phyloP scores from a whole-genome alignment of 441 rosid genomes.

The Breynia disticha region DNA sequence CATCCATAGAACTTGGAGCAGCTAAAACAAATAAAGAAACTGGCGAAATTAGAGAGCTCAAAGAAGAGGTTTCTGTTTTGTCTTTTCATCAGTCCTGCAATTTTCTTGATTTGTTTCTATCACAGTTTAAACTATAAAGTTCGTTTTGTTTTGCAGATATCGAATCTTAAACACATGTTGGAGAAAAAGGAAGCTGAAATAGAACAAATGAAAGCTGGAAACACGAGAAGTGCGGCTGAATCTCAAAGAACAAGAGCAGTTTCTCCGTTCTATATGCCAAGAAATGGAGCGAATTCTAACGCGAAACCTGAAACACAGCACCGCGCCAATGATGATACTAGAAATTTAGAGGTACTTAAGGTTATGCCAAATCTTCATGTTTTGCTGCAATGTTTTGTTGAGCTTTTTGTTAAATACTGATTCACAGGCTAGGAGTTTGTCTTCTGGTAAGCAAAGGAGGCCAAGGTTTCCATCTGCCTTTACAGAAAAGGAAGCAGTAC shows the following conservation, averaged over 20 bases:
- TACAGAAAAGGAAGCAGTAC: slow-evolving; percentile 46
- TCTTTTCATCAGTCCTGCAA: not conserved
- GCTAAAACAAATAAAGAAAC: slow-evolving; percentile 86
- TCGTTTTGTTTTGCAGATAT: slow-evolving; percentile 34
- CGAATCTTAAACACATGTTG: slow-evolving; percentile 54
- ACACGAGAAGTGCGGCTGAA: slow-evolving; percentile 34
- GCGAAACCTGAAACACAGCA: slow-evolving; percentile 48
- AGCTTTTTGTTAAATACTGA: slow-evolving; percentile 2
- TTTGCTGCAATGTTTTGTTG: not conserved
- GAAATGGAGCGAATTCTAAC: slow-evolving; percentile 32
- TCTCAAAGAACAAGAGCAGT: slow-evolving; percentile 65
- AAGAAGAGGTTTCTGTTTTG: slow-evolving; percentile 61
- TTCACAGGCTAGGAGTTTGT: slow-evolving; percentile 71
- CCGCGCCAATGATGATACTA: slow-evolving; percentile 37
- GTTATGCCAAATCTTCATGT: not conserved
- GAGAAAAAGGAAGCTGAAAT: slow-evolving; percentile 85
- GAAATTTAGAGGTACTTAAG: slow-evolving; percentile 46
- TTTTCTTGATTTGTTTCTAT: not conserved
- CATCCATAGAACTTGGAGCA: slow-evolving; percentile 87
- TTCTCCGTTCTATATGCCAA: slow-evolving; percentile 75
- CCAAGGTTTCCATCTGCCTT: slow-evolving; percentile 59
- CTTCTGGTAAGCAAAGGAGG: slow-evolving; percentile 83
- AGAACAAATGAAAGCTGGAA: slow-evolving; percentile 51
- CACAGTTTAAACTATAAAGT: not conserved
- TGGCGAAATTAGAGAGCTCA: slow-evolving; percentile 81